Conservation (phyloP, 257 asterid species). For the Gardenia jasminoides region DNA sequence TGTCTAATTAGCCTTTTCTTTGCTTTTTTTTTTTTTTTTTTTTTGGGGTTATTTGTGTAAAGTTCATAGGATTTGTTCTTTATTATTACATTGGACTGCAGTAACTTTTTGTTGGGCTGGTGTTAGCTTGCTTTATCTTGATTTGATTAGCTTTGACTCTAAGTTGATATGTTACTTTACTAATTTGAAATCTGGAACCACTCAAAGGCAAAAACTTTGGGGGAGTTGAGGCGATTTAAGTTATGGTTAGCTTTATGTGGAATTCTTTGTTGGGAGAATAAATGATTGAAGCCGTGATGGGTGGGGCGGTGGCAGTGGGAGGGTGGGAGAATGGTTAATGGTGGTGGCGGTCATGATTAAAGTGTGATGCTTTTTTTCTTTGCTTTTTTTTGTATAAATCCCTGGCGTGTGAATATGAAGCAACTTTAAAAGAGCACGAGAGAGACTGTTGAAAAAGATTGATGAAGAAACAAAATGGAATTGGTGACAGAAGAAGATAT, state of each 20-base stretch:
- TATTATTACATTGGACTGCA: neutral
- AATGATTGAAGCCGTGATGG: slow-evolving; percentile 36
- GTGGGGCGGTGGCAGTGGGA: slow-evolving; percentile 31
- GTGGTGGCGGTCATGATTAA: slow-evolving; percentile 52
- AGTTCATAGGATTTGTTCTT: neutral
- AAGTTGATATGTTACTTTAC: neutral
- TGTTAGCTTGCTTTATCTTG: neutral
- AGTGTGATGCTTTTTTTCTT: slow-evolving; percentile 43
- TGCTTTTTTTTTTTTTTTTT: neutral
- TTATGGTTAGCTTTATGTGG: slow-evolving; percentile 3
- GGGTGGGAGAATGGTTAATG: slow-evolving; percentile 19
- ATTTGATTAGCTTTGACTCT: neutral
- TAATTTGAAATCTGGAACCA: neutral
- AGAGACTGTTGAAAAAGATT: neutral
- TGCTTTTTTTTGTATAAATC: too few species aligned
- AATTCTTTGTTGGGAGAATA: slow-evolving; percentile 11
- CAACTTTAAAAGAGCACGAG: slow-evolving; percentile 33
- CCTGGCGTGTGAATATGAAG: slow-evolving; percentile 34
- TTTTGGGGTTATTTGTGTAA: neutral
- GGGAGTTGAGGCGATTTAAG: slow-evolving; percentile 9
- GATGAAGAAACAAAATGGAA: neutral
- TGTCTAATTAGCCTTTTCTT: neutral
- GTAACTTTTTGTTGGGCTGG: neutral
- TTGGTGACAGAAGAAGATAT: neutral
- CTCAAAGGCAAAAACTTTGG: neutral